phyloP scores from a whole-genome alignment of 2,329 filamentous ascomycete species.

The Cladosporium sphaerospermum region DNA sequence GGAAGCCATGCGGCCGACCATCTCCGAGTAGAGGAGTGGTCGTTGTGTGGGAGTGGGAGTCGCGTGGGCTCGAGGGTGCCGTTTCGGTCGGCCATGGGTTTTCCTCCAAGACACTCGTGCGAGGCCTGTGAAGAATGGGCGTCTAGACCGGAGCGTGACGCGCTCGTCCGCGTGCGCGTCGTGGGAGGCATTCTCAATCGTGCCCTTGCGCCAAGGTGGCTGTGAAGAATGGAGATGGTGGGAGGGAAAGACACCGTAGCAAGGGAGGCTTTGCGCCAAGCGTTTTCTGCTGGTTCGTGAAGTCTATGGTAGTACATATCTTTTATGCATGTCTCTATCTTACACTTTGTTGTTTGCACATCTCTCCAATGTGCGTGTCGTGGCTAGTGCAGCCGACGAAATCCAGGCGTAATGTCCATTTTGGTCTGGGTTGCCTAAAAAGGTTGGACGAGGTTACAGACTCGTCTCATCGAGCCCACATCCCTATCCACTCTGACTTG shows the following conservation, averaged over 20 bases:
- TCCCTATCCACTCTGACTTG: no score
- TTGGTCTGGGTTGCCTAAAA: no score
- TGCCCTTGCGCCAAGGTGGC: constrained; percentile 12
- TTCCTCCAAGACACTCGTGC: constrained; percentile 1
- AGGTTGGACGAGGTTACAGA: no score
- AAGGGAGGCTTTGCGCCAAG: constrained; percentile 9
- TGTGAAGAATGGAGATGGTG: constrained; percentile 7
- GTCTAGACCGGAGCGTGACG: constrained; percentile 2
- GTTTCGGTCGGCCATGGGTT: not conserved
- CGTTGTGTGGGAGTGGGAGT: not conserved
- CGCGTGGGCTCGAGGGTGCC: constrained; percentile 1
- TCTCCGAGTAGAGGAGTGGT: not conserved
- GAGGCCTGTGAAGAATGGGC: not conserved
- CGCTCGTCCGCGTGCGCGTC: constrained; percentile 9
- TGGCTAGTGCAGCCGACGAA: not conserved
- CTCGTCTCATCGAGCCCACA: no score
- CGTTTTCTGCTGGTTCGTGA: not conserved
- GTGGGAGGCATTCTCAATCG: constrained; percentile 2
- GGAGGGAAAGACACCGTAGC: constrained; percentile 4
- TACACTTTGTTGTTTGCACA: constrained; percentile 4
- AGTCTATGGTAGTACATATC: constrained; percentile 4
- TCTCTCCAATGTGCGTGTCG: not conserved
- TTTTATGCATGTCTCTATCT: constrained; percentile 3
- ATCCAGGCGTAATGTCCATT: no score
- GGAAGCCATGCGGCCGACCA: constrained; percentile 1